Evolutionary conservation across 441 rosid species (phyloP), one percentile per base, ranked within the genome.

Genomic region (Cnidoscolus chayamansa): DNA sequence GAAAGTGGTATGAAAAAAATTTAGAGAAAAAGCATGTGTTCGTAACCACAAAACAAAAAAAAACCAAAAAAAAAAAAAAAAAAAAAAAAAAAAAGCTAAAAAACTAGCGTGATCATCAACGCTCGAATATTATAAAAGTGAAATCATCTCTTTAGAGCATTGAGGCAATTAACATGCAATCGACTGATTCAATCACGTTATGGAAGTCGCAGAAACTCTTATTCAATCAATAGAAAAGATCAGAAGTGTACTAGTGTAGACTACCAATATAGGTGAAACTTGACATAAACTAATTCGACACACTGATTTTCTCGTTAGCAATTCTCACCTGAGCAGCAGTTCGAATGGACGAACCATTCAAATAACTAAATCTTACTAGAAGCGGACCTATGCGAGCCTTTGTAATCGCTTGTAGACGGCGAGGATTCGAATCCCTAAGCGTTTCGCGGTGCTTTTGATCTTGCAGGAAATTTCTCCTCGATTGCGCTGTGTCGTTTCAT

Each of bases 401-500:
- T 76, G 88, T 97, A 55, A 25, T 25, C 25, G 25, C 25, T 25
- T 94, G 76, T 92, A 94, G 67, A 92, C 91, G 4, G 96, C 91
- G 4, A 92, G 91, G 0, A 96, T 90, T 48, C 84, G 84, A 62
- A 94, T 82, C 35, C 97, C 97, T 7, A 92, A 73, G 8, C 97
- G 85, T 77, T 85, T 89, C n/a, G 96, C 96, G 10, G 99, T 90
- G 86, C 86, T 84, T 80, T 87, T 81, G 79, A 94, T 84, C 82
- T 97, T 80, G 81, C 97, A 90, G 71, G 99, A 97, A 40, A 94
- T 90, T 74, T 92, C 97, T 47, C 99, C 97, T 79, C 97, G 82
- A 83, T 94, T 94, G 45, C 78, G 81, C 37, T 56, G 72, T 0
- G 73, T 67, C 53, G 61, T 77, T 17, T 63, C 31, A 20, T 58